Percentiles rank a stretch among this genome's conserved stretches.
phyloP scores from a whole-genome alignment of 176 grass and related monocot genomes.

The Bolboschoenus planiculmis region DNA sequence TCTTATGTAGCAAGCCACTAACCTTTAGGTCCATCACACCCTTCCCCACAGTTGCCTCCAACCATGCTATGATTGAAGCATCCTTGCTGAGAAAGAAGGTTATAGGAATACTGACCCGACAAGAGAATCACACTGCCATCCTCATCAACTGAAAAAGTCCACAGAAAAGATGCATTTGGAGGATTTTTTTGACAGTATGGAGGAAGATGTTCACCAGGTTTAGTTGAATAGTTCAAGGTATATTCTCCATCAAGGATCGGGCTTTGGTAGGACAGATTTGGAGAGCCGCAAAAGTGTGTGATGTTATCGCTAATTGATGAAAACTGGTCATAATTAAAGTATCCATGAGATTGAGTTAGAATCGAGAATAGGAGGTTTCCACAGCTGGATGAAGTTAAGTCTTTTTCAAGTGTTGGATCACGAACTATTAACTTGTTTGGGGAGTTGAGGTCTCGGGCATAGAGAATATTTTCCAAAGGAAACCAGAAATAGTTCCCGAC shows the following conservation, averaged over 20 bases:
- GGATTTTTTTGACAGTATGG: background rate
- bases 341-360: background rate
- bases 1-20: background rate
- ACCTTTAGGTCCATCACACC: background rate
- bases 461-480: background rate
- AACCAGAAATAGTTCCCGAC: background rate
- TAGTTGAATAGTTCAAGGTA: background rate
- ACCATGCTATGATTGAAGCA: background rate
- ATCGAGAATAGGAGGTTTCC: background rate
- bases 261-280: background rate
- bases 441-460: background rate
- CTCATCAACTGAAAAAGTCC: background rate
- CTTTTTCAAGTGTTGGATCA: background rate
- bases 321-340: background rate
- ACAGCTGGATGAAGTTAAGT: background rate
- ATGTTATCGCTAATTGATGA: background rate
- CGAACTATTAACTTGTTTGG: background rate
- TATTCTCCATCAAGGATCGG: background rate
- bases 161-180: constrained; percentile 10
- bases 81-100: background rate
- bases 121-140: background rate
- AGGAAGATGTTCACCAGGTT: background rate
- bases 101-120: constrained; percentile 17
- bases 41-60: background rate
- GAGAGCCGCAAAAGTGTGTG: background rate